Evolutionary conservation across 768 basidiomycete genomes (phyloP).

Genomic region (Asterophora lycoperdoides): DNA sequence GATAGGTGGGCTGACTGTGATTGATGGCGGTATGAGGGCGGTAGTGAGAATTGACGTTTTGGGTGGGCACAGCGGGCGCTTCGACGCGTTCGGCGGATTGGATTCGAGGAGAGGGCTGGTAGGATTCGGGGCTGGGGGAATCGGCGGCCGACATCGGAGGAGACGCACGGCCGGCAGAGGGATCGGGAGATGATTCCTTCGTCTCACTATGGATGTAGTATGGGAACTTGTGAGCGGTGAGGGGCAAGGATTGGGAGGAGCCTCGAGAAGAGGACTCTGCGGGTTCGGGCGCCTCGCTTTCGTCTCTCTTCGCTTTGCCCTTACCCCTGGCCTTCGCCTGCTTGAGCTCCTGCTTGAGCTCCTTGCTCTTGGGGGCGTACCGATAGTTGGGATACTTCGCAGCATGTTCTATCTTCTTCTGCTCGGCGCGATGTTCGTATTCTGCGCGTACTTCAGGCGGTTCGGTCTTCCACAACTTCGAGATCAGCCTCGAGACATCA

Average conservation of each 20-base stretch:
- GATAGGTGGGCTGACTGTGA: not conserved
- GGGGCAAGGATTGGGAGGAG: slow-evolving; percentile 5
- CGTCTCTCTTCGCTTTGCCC: slow-evolving; percentile 1
- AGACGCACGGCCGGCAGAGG: slow-evolving; percentile 39
- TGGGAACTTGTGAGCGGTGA: slow-evolving; percentile 16
- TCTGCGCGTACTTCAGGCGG: slow-evolving; percentile 38
- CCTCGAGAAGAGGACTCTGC: slow-evolving; percentile 3
- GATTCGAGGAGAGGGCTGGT: slow-evolving; percentile 2
- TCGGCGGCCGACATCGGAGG: slow-evolving; percentile 50
- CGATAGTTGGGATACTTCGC: slow-evolving; percentile 52
- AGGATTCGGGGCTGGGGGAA: slow-evolving; percentile 35
- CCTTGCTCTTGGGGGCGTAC: slow-evolving; percentile 53
- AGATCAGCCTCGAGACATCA: slow-evolving; percentile 60
- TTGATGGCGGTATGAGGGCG: slow-evolving; percentile 1
- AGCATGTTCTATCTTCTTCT: slow-evolving; percentile 48
- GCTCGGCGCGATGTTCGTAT: slow-evolving; percentile 52
- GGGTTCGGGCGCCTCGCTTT: not conserved
- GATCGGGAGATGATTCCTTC: slow-evolving; percentile 2
- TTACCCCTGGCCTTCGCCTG: slow-evolving; percentile 31
- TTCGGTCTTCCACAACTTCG: slow-evolving; percentile 61
- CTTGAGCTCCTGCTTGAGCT: slow-evolving; percentile 37
- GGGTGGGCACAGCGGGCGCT: not conserved
- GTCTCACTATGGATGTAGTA: slow-evolving; percentile 13
- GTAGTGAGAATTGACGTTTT: slow-evolving; percentile 6
- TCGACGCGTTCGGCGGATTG: slow-evolving; percentile 4